A percentile compares a stretch with the other conserved stretches of the same genome.
These are phyloP conservation scores for Penicillium odoratum DNA, from an alignment of 495 filamentous ascomycete genomes.

Conservation along the genomic window DNA sequence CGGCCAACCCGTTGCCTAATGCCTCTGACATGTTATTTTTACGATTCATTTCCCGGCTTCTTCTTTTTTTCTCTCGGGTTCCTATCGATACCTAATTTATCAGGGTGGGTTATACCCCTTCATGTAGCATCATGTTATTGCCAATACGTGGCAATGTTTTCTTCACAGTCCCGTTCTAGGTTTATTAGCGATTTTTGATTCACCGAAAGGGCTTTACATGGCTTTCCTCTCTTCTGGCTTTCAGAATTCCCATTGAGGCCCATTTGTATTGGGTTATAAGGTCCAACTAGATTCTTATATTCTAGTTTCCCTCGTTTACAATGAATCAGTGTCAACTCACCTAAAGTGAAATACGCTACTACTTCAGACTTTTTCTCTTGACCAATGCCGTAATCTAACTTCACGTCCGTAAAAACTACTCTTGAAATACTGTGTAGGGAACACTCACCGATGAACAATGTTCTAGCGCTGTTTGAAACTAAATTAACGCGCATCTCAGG, in stretches of 20 bases:
- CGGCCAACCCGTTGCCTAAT: slow-evolving; percentile 24
- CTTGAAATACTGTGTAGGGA: background rate
- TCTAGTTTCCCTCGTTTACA: no score
- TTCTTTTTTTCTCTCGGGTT: slow-evolving; percentile 9
- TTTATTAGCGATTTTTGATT: slow-evolving; percentile 35
- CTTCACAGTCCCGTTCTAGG: slow-evolving; percentile 13
- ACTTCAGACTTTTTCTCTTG: no score
- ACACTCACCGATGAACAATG: background rate
- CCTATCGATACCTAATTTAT: slow-evolving; percentile 18
- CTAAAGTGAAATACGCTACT: no score
- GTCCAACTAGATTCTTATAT: no score
- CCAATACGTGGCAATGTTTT: slow-evolving; percentile 15
- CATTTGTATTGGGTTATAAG: no score
- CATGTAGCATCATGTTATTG: slow-evolving; percentile 36
- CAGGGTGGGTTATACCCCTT: slow-evolving; percentile 26
- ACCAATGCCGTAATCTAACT: no score
- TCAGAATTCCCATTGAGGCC: no score
- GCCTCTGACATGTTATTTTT: slow-evolving; percentile 14
- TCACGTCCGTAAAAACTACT: no score
- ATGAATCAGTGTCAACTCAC: no score
- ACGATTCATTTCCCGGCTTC: slow-evolving; percentile 13
- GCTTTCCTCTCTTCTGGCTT: background rate
- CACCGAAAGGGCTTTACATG: slow-evolving; percentile 1
- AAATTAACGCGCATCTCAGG: background rate
- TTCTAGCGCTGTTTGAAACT: background rate